Conservation (phyloP, 192 early-diverging fungal genomes). For the Phlyctochytrium planicorne region DNA sequence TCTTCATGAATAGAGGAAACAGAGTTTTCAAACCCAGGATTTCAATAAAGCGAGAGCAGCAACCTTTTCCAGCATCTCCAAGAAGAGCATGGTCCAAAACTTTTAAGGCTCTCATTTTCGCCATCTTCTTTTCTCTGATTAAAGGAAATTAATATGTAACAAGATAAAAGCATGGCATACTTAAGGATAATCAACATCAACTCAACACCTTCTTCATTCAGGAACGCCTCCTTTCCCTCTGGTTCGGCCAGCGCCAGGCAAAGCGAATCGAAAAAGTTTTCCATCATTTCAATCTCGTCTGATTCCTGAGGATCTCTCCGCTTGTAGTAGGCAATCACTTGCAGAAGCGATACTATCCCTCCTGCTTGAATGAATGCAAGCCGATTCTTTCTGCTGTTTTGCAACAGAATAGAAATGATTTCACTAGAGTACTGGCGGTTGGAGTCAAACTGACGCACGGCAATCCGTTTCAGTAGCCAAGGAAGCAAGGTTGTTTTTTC, state of each 20-base stretch:
- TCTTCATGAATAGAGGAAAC: conserved; percentile 82
- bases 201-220: conserved; percentile 86
- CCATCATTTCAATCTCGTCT: conserved; percentile 89
- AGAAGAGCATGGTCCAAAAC: conserved; percentile 70
- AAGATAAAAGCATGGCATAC: conserved; percentile 32
- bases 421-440: conserved; percentile 88
- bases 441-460: conserved; percentile 66
- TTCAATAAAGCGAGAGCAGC: conserved; percentile 80
- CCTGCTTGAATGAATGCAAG: conserved; percentile 33
- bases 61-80: conserved; percentile 35
- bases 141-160: not conserved
- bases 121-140: conserved; percentile 71
- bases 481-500: conserved; percentile 62
- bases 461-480: conserved; percentile 74
- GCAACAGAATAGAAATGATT: conserved; percentile 80
- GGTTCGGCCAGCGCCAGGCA: conserved; percentile 69
- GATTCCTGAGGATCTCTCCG: conserved; percentile 73
- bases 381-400: conserved; percentile 47
- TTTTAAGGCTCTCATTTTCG: conserved; percentile 81
- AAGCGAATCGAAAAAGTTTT: conserved; percentile 84
- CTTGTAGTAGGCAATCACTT: conserved; percentile 61
- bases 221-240: conserved; percentile 70
- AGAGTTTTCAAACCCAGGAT: conserved; percentile 78
- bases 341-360: conserved; percentile 72
- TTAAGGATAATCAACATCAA: conserved; percentile 88